Percentiles rank a stretch among this genome's conserved stretches.
phyloP scores from a whole-genome alignment of 176 grass and related monocot genomes.

The Aegilops bicornis region DNA sequence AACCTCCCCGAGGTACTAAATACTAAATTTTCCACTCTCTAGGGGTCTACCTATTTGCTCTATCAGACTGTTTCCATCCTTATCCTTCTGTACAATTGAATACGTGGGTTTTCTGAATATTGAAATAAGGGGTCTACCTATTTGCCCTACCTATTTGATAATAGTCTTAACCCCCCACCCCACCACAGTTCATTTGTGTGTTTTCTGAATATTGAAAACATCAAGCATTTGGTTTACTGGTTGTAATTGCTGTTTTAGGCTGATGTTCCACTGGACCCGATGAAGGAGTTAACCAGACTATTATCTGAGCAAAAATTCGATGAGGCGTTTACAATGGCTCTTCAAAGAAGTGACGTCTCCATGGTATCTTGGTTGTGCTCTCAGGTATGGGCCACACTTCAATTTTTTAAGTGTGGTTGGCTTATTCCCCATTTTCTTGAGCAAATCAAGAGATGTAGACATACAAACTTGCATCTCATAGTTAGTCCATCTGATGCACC shows the following conservation, averaged over 20 bases:
- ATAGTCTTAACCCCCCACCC: neutral
- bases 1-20: conserved; percentile 61
- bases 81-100: neutral
- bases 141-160: too few relatives aligned
- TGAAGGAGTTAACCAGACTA: conserved; percentile 70
- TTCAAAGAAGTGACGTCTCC: conserved; percentile 85
- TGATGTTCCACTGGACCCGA: conserved; percentile 63
- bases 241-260: conserved; percentile 51
- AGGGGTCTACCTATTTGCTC: neutral
- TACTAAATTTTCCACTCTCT: neutral
- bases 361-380: conserved; percentile 92
- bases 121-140: too few relatives aligned
- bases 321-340: conserved; percentile 90
- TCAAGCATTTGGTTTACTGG: neutral
- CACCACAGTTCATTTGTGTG: neutral
- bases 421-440: neutral
- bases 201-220: conserved; percentile 11
- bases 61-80: neutral
- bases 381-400: conserved; percentile 41
- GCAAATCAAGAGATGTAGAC: neutral
- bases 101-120: neutral
- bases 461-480: neutral
- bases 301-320: conserved; percentile 74
- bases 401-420: neutral
- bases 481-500: neutral